phyloP scores from a whole-genome alignment of 2,329 filamentous ascomycete genomes.

The Sporothrix phasma region DNA sequence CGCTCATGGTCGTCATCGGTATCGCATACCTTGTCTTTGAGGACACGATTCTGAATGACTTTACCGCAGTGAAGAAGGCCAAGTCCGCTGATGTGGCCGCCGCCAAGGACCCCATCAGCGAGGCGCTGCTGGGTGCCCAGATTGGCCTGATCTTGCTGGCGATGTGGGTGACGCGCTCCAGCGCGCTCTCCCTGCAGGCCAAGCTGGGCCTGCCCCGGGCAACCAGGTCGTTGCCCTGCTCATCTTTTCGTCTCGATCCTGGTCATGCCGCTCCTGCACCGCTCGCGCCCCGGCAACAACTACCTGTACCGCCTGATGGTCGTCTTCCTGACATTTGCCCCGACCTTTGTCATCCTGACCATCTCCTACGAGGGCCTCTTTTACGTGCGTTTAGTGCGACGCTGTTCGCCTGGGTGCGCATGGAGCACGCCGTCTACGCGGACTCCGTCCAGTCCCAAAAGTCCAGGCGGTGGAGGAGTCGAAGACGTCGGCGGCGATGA shows the following conservation, averaged over 20 bases:
- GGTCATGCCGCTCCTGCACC: conserved; percentile 70
- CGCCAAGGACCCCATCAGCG: conserved; percentile 38
- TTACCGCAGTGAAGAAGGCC: conserved; percentile 25
- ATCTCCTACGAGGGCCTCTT: conserved; percentile 97
- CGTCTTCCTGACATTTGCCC: conserved; percentile 86
- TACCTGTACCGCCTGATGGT: conserved; percentile 84
- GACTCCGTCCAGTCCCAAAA: conserved; percentile 27
- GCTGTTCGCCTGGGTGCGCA: conserved; percentile 78
- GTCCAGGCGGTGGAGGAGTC: conserved; percentile 10
- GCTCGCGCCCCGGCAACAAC: conserved; percentile 68
- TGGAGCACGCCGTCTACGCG: conserved; percentile 68
- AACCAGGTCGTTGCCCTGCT: conserved; percentile 83
- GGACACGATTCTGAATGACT: conserved; percentile 44
- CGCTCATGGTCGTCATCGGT: conserved; percentile 67
- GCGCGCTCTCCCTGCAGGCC: conserved; percentile 72
- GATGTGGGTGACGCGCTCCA: conserved; percentile 79
- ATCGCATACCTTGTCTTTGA: conserved; percentile 73
- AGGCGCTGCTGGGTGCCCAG: conserved; percentile 57
- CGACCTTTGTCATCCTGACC: conserved; percentile 88
- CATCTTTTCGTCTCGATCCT: conserved; percentile 60
- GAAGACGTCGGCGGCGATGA: neutral
- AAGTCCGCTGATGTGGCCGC: conserved; percentile 18
- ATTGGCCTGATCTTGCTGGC: conserved; percentile 70
- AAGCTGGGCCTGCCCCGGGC: conserved; percentile 76
- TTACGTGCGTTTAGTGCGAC: conserved; percentile 79